phyloP scores from a whole-genome alignment of 2,329 filamentous ascomycete genomes.

The Diplodia sapinea region DNA sequence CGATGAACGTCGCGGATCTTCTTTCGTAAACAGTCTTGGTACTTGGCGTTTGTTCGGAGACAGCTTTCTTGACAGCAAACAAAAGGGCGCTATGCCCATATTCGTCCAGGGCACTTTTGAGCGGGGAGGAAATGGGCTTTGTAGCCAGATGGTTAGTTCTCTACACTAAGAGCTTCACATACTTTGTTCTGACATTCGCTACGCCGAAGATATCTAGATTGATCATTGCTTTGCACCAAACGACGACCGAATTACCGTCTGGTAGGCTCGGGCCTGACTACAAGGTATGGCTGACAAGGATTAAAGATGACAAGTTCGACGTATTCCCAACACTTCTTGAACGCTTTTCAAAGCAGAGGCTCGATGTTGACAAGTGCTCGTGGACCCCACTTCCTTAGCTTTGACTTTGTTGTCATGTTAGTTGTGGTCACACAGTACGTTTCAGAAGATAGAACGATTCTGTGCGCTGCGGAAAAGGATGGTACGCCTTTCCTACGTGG shows the following conservation, averaged over 20 bases:
- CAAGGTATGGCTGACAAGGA: not conserved
- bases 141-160: slow-evolving; percentile 34
- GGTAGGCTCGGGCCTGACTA: not conserved
- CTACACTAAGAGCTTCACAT: not conserved
- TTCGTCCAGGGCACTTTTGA: slow-evolving; percentile 2
- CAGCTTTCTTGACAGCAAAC: slow-evolving; percentile 2
- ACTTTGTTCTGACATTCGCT: slow-evolving; percentile 10
- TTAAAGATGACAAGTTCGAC: not conserved
- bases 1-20: slow-evolving; percentile 70
- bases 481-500: too few relatives aligned
- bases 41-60: not conserved
- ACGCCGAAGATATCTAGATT: slow-evolving; percentile 30
- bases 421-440: not conserved
- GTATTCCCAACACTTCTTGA: not conserved
- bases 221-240: slow-evolving; percentile 12
- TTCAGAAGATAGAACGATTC: too few relatives aligned
- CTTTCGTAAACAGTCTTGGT: slow-evolving; percentile 20
- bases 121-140: slow-evolving; percentile 34
- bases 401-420: not conserved
- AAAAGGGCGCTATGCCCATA: slow-evolving; percentile 19
- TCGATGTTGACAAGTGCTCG: not conserved
- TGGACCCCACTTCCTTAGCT: not conserved
- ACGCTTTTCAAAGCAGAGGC: not conserved
- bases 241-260: not conserved
- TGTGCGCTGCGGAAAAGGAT: too few relatives aligned